A percentile compares a stretch with the other conserved stretches of the same genome.
Conservation (phyloP, 257 asterid species). For the Hygrophila difformis region DNA sequence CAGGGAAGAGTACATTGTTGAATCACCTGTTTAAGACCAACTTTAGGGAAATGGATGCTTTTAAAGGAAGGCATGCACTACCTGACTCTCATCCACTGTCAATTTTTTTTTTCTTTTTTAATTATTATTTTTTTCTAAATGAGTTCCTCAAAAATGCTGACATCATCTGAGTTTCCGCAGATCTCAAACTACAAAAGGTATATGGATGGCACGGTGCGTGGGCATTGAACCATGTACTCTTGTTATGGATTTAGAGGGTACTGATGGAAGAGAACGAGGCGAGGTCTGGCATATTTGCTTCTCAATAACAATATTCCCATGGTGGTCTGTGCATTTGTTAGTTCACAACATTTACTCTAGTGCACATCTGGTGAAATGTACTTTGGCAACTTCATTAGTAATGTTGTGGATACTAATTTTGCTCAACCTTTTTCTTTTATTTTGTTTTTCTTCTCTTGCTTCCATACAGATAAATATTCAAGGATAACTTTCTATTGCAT, state of each 20-base stretch:
- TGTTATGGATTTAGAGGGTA: slow-evolving; percentile 98
- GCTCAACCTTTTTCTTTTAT: neutral
- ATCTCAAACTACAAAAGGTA: slow-evolving; percentile 85
- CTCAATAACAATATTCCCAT: slow-evolving; percentile 6
- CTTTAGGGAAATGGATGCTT: slow-evolving; percentile 95
- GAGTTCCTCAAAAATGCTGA: slow-evolving; percentile 15
- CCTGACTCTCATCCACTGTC: slow-evolving; percentile 5
- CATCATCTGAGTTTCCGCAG: slow-evolving; percentile 26
- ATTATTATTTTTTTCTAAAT: neutral
- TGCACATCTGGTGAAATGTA: neutral
- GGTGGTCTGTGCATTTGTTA: slow-evolving; percentile 4
- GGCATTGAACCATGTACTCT: slow-evolving; percentile 81
- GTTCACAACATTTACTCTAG: slow-evolving; percentile 4
- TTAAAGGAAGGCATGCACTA: slow-evolving; percentile 65
- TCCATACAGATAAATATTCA: too few relatives aligned
- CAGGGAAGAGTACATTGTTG: slow-evolving; percentile 94
- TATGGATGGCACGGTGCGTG: slow-evolving; percentile 55
- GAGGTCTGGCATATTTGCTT: slow-evolving; percentile 48
- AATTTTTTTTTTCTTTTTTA: too few relatives aligned
- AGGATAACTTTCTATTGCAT: neutral
- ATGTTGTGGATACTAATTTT: slow-evolving; percentile 7
- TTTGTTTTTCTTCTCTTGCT: too few relatives aligned
- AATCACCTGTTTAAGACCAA: slow-evolving; percentile 71
- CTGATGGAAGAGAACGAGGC: slow-evolving; percentile 99
- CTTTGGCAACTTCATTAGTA: slow-evolving; percentile 1